A percentile compares a stretch with the other conserved stretches of the same genome.
phyloP scores from a whole-genome alignment of 2,329 filamentous ascomycete species.

The Byssothecium circinans region DNA sequence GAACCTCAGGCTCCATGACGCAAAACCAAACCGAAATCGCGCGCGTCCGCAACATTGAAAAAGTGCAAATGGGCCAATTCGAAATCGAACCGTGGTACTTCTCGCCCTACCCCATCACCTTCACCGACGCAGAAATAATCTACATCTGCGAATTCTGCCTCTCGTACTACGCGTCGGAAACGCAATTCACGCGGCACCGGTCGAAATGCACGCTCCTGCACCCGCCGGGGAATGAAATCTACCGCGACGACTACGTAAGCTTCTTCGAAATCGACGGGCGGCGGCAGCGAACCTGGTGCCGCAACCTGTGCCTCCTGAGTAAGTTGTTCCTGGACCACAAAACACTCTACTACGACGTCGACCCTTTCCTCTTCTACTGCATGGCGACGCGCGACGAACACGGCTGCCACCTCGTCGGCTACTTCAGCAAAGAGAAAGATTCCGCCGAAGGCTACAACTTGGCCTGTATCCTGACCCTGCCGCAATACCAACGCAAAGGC shows the following conservation, averaged over 20 bases:
- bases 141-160: conserved; percentile 98
- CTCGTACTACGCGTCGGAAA: conserved; percentile 81
- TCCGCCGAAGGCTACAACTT: conserved; percentile 96
- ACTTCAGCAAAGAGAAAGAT: conserved; percentile 98
- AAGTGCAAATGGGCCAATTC: conserved; percentile 88
- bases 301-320: conserved; percentile 89
- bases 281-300: conserved; percentile 92
- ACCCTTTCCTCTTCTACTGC: conserved; percentile 97
- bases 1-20: conserved; percentile 95
- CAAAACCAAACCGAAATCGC: conserved; percentile 97
- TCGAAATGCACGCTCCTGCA: conserved; percentile 88
- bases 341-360: conserved; percentile 98
- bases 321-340: conserved; percentile 99
- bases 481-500: conserved; percentile 93
- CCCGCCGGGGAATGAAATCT: conserved; percentile 96
- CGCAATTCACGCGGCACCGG: conserved; percentile 82
- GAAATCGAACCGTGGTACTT: conserved; percentile 99
- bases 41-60: conserved; percentile 90
- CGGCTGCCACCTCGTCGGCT: conserved; percentile 96
- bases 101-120: conserved; percentile 89
- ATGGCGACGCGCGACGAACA: conserved; percentile 89
- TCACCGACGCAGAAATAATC: conserved; percentile 84
- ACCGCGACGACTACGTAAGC: conserved; percentile 88
- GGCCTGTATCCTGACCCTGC: conserved; percentile 93
- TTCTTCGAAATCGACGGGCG: conserved; percentile 98